Evolutionary conservation across 192 early-diverging fungal genomes (phyloP).

Genomic region (Backusella mclennaniae): DNA sequence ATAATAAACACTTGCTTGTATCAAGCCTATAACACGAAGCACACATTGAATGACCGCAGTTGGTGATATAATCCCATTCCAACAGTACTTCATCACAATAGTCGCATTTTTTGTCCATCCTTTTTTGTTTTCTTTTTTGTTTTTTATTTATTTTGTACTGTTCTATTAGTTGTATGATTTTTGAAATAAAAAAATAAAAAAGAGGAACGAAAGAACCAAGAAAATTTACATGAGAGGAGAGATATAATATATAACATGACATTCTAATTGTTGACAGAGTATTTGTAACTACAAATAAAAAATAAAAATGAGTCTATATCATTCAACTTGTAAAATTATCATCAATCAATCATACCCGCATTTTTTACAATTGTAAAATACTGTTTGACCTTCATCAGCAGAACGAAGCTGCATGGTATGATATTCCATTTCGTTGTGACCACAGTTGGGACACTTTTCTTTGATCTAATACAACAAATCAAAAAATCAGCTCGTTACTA

Average conservation of each 20-base stretch:
- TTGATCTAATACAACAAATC: slow-evolving; percentile 60
- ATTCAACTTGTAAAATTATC: neutral
- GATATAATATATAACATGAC: neutral
- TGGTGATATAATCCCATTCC: slow-evolving; percentile 17
- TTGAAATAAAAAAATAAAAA: neutral
- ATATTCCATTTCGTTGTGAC: slow-evolving; percentile 90
- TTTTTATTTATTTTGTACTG: neutral
- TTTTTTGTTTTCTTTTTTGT: neutral
- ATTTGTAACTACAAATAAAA: slow-evolving; percentile 14
- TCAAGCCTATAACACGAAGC: neutral
- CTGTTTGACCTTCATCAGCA: slow-evolving; percentile 99
- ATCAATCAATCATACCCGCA: slow-evolving; percentile 71
- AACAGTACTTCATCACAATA: neutral
- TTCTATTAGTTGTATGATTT: too few species aligned
- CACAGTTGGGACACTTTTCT: slow-evolving; percentile 96
- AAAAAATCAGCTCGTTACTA: too few species aligned
- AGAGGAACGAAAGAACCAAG: neutral
- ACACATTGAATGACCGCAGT: slow-evolving; percentile 22
- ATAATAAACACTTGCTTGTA: slow-evolving; percentile 1
- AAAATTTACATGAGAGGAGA: neutral
- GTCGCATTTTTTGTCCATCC: neutral
- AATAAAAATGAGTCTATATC: neutral
- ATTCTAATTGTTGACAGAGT: slow-evolving; percentile 24
- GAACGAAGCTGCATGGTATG: slow-evolving; percentile 96
- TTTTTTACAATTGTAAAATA: slow-evolving; percentile 96